Evolutionary conservation across 495 filamentous ascomycete genomes (phyloP), one percentile per base, ranked within the genome.

Genomic region (Cercophora newfieldiana): DNA sequence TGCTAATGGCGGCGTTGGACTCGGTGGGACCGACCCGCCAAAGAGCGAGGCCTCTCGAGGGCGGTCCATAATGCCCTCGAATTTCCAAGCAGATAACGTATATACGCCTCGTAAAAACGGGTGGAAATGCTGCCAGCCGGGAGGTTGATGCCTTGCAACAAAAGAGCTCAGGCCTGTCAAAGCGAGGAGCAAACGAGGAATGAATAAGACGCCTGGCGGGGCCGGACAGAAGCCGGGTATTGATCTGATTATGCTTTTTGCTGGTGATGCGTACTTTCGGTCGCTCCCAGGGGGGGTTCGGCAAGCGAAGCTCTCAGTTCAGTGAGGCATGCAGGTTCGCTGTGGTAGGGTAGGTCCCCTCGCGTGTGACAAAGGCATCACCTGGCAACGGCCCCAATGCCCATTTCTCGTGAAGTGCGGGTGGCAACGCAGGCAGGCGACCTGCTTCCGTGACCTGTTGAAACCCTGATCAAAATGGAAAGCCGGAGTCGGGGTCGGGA

Each of bases 1-100:
- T 1, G 71, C 71, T 26, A 73, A 19, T 7, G 71, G 71, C 4
- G 69, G 55, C 37, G 69, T 61, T 18, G 63, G 65, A 50, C 69
- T 68, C 14, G 60, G 69, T 24, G 66, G 66, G 14, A 59, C 53
- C 25, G 67, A 58, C 21, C 61, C 19, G 26, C 64, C 64, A 25
- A 54, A 55, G 4, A 59, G 61, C 4, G 68, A 65, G 12, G 64
- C 24, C n/a, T 66, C 65, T 24, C 65, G 54, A 48, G 71, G 65
- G 62, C 54, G 67, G 57, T 73, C 63, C 71, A 73, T 73, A 57
- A 59, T 68, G 50, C n/a, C 18, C 33, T 28, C 58, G 19, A 18
- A 24, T 55, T 30, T 55, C 16, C 65, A 63, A 62, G 53, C 18
- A 30, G 24, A 24, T 25, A 22, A 65, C 29, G 33, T 61, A 58